phyloP scores from a whole-genome alignment of 345 rosid species.

The Salix brachista region DNA sequence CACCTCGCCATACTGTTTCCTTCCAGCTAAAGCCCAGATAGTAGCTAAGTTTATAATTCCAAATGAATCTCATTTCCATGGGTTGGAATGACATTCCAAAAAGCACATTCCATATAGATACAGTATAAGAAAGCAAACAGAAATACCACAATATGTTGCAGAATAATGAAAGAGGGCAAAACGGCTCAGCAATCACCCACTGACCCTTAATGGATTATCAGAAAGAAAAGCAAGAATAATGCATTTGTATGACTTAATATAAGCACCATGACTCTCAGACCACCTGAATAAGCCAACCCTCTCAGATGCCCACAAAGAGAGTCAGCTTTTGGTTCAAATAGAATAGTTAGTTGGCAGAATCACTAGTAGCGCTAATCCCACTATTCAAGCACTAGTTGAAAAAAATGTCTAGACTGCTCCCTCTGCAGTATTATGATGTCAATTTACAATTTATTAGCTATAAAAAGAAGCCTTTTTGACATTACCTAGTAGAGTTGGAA shows the following conservation, averaged over 20 bases:
- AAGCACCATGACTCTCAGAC: background rate
- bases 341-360: background rate
- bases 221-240: background rate
- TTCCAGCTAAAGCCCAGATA: background rate
- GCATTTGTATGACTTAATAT: background rate
- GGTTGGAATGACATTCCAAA: background rate
- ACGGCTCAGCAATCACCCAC: background rate
- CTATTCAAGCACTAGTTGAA: background rate
- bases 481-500: constrained; percentile 40
- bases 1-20: background rate
- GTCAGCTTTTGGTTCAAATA: background rate
- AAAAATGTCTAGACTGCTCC: background rate
- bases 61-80: background rate
- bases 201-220: background rate
- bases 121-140: background rate
- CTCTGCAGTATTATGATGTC: background rate
- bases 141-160: background rate
- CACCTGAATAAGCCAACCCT: background rate
- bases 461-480: background rate
- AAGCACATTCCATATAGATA: background rate
- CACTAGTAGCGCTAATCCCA: background rate
- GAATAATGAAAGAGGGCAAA: background rate
- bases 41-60: background rate
- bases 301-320: background rate
- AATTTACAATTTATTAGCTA: background rate